Conservation (phyloP, 306 rosid species). For the Adenanthera pavonina region DNA sequence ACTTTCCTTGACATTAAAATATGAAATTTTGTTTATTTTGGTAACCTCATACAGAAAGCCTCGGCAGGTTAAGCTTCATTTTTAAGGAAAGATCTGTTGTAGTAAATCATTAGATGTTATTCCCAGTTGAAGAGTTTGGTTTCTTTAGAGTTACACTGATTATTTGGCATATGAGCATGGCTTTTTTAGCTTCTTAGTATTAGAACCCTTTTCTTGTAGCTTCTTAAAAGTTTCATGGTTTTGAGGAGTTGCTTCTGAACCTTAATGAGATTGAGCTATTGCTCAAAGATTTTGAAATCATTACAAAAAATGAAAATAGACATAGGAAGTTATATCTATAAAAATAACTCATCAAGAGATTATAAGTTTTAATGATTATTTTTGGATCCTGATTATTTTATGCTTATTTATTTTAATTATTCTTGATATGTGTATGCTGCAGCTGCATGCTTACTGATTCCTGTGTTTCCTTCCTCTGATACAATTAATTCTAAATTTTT, state of each 20-base stretch:
- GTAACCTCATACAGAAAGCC: not conserved
- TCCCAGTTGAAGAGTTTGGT: not conserved
- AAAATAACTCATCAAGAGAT: conserved; percentile 10
- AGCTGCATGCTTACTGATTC: conserved; percentile 28
- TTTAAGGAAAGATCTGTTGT: not conserved
- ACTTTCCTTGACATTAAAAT: not conserved
- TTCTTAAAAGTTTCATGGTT: conserved; percentile 4
- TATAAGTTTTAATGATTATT: conserved; percentile 6
- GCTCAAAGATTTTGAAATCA: conserved; percentile 11
- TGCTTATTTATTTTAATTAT: conserved; percentile 21
- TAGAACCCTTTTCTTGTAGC: not conserved
- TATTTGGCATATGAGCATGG: not conserved
- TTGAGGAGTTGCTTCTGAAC: conserved; percentile 2
- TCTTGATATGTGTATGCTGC: conserved; percentile 17
- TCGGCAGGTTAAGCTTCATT: not conserved
- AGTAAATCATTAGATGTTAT: not conserved
- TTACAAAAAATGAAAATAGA: not conserved
- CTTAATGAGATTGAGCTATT: not conserved
- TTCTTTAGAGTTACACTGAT: not conserved
- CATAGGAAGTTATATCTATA: not conserved
- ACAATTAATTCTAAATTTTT: conserved; percentile 19
- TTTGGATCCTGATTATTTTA: conserved; percentile 12
- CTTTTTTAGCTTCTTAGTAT: not conserved
- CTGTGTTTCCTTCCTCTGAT: conserved; percentile 28
- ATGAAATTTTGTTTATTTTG: not conserved